These are phyloP conservation scores for Trichoderma asperellum DNA, from an alignment of 2,329 filamentous ascomycete genomes.

Conservation along the genomic window DNA sequence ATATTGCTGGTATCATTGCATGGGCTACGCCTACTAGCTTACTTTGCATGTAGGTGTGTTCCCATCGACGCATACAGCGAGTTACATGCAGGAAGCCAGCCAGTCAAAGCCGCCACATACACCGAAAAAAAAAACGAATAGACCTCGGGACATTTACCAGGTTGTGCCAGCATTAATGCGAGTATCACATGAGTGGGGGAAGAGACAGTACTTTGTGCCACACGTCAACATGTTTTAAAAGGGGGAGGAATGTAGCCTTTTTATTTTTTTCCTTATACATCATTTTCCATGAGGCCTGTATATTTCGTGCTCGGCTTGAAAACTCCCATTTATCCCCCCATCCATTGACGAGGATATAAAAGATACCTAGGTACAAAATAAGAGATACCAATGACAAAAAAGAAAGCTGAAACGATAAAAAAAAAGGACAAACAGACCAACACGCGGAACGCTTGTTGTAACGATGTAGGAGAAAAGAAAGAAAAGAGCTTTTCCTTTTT, in stretches of 20 bases:
- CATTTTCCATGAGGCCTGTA: conserved; percentile 14
- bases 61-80: not conserved
- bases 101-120: conserved; percentile 7
- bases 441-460: conserved; percentile 5
- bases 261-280: not conserved
- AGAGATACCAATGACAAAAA: conserved; percentile 6
- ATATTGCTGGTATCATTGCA: not conserved
- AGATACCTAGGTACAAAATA: conserved; percentile 24
- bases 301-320: conserved; percentile 21
- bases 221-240: not conserved
- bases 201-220: not conserved
- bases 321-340: conserved; percentile 5
- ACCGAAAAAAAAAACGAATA: conserved; percentile 20
- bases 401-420: not conserved
- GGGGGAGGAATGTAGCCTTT: not conserved
- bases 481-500: not conserved
- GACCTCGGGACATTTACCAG: not conserved
- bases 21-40: not conserved
- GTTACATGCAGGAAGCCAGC: conserved; percentile 1
- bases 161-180: not conserved
- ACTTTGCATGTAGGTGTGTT: not conserved
- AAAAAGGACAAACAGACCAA: not conserved
- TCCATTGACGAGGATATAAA: conserved; percentile 1
- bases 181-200: not conserved
- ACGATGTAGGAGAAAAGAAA: not conserved